Evolutionary conservation across 2,329 filamentous ascomycete genomes (phyloP).

Genomic region (Nectriaceae sp.): DNA sequence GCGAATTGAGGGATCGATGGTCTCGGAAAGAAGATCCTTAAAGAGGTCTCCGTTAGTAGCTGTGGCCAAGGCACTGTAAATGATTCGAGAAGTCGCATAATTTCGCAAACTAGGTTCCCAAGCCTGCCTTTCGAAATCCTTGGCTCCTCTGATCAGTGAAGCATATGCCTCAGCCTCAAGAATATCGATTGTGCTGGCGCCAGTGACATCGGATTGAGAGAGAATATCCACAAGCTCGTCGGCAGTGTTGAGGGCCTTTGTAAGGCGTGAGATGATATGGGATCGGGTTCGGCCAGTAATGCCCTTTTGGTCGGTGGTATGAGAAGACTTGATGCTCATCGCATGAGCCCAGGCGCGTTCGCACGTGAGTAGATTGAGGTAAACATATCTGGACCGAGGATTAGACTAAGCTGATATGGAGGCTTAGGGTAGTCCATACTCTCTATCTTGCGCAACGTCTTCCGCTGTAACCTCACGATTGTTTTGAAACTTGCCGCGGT

Average conservation of each 20-base stretch:
- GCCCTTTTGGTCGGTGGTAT: conserved; percentile 76
- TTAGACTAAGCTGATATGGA: conserved; percentile 10
- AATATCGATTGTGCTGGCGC: conserved; percentile 69
- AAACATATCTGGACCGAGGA: conserved; percentile 60
- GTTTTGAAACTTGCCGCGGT: conserved; percentile 80
- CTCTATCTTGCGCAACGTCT: conserved; percentile 72
- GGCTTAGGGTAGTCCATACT: conserved; percentile 54
- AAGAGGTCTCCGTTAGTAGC: conserved; percentile 68
- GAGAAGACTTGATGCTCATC: conserved; percentile 87
- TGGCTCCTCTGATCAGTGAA: conserved; percentile 72
- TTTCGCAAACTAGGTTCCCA: conserved; percentile 79
- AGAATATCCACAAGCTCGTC: conserved; percentile 68
- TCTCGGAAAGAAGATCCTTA: conserved; percentile 82
- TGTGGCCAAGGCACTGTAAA: conserved; percentile 76
- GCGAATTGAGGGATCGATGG: conserved; percentile 88
- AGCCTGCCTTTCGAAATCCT: conserved; percentile 82
- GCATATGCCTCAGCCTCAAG: conserved; percentile 87
- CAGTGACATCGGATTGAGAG: conserved; percentile 60
- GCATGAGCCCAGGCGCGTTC: conserved; percentile 95
- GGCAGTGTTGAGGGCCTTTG: conserved; percentile 75
- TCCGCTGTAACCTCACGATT: conserved; percentile 72
- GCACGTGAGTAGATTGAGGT: conserved; percentile 79
- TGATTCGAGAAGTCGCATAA: conserved; percentile 76
- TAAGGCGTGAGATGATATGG: conserved; percentile 85
- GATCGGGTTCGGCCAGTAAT: conserved; percentile 78